Conservation (phyloP, 108 stramenopile genomes). For the Chaetoceros muelleri region DNA sequence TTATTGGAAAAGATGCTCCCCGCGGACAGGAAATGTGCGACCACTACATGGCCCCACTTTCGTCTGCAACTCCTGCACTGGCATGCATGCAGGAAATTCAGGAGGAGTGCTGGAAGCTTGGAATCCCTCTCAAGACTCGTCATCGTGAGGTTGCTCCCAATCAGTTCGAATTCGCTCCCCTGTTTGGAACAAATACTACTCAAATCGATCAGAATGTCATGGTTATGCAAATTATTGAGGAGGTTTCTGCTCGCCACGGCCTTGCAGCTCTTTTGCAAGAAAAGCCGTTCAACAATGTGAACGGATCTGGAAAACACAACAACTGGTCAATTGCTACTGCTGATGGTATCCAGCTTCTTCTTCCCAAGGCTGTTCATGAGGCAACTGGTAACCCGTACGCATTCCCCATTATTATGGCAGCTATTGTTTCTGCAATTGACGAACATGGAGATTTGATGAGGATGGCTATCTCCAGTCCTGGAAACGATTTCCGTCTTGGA, state of each 20-base stretch:
- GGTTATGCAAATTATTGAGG: slow-evolving; percentile 96
- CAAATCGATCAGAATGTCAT: slow-evolving; percentile 92
- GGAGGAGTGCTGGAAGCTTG: slow-evolving; percentile 80
- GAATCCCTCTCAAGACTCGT: slow-evolving; percentile 86
- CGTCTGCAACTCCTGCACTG: slow-evolving; percentile 65
- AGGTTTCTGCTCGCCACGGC: slow-evolving; percentile 82
- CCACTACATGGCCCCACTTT: slow-evolving; percentile 91
- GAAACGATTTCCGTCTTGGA: slow-evolving; percentile 95
- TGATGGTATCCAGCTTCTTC: slow-evolving; percentile 73
- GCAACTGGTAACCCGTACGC: slow-evolving; percentile 63
- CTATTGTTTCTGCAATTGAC: slow-evolving; percentile 83
- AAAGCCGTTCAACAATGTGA: slow-evolving; percentile 95
- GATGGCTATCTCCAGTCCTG: slow-evolving; percentile 83
- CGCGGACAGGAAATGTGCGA: slow-evolving; percentile 94
- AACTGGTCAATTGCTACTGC: slow-evolving; percentile 91
- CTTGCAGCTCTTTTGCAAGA: slow-evolving; percentile 91
- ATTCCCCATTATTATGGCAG: slow-evolving; percentile 89
- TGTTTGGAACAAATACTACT: slow-evolving; percentile 82
- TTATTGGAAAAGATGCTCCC: slow-evolving; percentile 87
- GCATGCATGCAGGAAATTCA: slow-evolving; percentile 92
- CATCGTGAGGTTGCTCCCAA: slow-evolving; percentile 95
- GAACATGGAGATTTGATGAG: slow-evolving; percentile 95
- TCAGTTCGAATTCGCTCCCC: slow-evolving; percentile 92
- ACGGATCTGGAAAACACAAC: slow-evolving; percentile 95
- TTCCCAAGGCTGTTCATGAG: slow-evolving; percentile 43